Percentiles rank a stretch among this genome's conserved stretches.
Evolutionary conservation across 2,329 filamentous ascomycete species (phyloP).

Genomic region (Hyphodiscus sp.): DNA sequence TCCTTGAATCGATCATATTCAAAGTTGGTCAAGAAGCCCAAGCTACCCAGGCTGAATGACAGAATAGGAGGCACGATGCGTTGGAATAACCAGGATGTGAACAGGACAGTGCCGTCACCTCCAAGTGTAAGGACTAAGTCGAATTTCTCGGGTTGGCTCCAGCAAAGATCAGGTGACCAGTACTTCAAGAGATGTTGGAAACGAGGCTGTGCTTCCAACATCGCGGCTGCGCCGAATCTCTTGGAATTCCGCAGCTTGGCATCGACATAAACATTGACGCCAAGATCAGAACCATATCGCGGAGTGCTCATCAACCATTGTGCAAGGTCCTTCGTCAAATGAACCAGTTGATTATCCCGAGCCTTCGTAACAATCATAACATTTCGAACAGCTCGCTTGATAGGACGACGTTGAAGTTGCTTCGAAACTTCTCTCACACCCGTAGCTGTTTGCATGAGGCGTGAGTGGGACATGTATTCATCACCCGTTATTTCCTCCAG

Average conservation of each 20-base stretch:
- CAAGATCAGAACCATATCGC: conserved; percentile 81
- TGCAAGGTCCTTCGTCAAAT: conserved; percentile 79
- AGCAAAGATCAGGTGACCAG: conserved; percentile 95
- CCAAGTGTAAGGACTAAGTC: conserved; percentile 87
- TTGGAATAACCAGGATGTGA: conserved; percentile 90
- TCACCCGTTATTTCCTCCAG: conserved; percentile 88
- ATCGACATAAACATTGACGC: conserved; percentile 97
- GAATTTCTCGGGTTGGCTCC: conserved; percentile 88
- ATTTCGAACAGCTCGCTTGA: conserved; percentile 85
- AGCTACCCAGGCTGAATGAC: conserved; percentile 75
- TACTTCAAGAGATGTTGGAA: conserved; percentile 84
- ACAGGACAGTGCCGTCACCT: conserved; percentile 80
- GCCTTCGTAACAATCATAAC: conserved; percentile 99
- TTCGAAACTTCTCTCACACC: conserved; percentile 93
- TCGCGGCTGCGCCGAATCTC: conserved; percentile 71
- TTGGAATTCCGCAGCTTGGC: conserved; percentile 84
- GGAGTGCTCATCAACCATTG: conserved; percentile 85
- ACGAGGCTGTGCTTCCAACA: conserved; percentile 67
- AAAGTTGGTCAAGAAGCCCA: conserved; percentile 85
- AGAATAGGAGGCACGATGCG: conserved; percentile 78
- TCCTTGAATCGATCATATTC: conserved; percentile 83
- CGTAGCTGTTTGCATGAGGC: conserved; percentile 90
- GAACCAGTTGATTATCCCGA: conserved; percentile 86
- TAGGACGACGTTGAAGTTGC: conserved; percentile 84
- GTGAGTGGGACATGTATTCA: conserved; percentile 86